These are phyloP conservation scores for Solanum bulbocastanum DNA, from an alignment of 257 asterid species.

Conservation along the genomic window DNA sequence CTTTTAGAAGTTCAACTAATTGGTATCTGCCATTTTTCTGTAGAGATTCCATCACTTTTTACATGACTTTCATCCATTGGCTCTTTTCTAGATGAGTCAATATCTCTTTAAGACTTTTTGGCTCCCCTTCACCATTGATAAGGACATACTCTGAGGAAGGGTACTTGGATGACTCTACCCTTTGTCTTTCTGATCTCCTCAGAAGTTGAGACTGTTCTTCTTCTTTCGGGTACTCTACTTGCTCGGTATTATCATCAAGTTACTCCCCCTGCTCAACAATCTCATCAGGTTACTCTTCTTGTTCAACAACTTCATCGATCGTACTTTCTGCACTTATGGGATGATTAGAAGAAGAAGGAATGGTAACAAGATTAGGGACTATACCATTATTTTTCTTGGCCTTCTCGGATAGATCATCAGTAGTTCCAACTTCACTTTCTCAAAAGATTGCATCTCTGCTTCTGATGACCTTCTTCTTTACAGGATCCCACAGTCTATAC, in stretches of 20 bases:
- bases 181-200: neutral
- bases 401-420: neutral
- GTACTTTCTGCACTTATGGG: neutral
- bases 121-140: neutral
- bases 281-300: too few relatives aligned
- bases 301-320: neutral
- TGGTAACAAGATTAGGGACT: neutral
- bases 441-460: too few relatives aligned
- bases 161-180: neutral
- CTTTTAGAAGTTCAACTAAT: neutral
- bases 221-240: too few relatives aligned
- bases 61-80: neutral
- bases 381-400: too few relatives aligned
- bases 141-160: too few relatives aligned
- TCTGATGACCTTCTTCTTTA: neutral
- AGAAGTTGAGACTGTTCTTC: too few relatives aligned
- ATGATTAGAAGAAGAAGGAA: neutral
- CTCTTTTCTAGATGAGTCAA: neutral
- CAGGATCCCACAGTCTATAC: neutral
- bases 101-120: too few relatives aligned
- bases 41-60: neutral
- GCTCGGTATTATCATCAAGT: too few relatives aligned
- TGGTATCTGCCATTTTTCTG: neutral
- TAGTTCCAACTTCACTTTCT: neutral
- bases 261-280: neutral